Conservation (phyloP, 805 yeast genomes). For the Cyberlindnera meyerae region DNA sequence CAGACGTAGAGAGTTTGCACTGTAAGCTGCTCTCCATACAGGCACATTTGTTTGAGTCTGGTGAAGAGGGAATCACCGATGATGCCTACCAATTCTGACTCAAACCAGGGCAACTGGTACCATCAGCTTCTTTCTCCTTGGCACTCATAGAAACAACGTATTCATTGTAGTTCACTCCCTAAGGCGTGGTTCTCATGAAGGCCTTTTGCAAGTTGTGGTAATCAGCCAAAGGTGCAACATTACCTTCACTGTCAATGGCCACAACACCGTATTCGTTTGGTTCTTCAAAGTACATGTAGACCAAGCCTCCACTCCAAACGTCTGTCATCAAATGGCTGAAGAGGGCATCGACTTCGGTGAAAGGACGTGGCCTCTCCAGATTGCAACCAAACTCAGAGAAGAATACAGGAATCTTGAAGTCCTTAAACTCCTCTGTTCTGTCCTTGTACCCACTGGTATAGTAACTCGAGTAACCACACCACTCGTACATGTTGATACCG, state of each 20-base stretch:
- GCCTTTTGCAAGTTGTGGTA: constrained; percentile 52
- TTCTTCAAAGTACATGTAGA: constrained; percentile 79
- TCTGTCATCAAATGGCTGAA: constrained; percentile 65
- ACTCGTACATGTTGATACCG: constrained; percentile 83
- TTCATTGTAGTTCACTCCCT: constrained; percentile 30
- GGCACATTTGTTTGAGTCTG: constrained; percentile 53
- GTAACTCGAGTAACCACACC: constrained; percentile 73
- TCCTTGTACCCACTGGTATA: constrained; percentile 59
- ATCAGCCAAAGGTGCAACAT: constrained; percentile 54
- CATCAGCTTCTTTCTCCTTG: too few species aligned
- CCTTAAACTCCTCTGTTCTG: constrained; percentile 56
- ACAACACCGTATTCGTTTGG: constrained; percentile 72
- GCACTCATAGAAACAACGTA: constrained; percentile 20
- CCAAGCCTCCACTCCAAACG: constrained; percentile 85
- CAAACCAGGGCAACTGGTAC: constrained; percentile 52
- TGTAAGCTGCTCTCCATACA: constrained; percentile 51
- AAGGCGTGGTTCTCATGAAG: constrained; percentile 44
- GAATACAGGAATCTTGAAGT: constrained; percentile 68
- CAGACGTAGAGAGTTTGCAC: constrained; percentile 51
- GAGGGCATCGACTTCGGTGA: constrained; percentile 63
- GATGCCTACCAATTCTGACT: constrained; percentile 59
- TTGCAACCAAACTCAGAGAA: constrained; percentile 84
- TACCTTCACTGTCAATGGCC: constrained; percentile 33
- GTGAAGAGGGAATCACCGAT: constrained; percentile 60
- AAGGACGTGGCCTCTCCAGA: constrained; percentile 58